Evolutionary conservation across 768 basidiomycete species (phyloP), one percentile per base, ranked within the genome.

Genomic region (Chlorophyllum brunneum): DNA sequence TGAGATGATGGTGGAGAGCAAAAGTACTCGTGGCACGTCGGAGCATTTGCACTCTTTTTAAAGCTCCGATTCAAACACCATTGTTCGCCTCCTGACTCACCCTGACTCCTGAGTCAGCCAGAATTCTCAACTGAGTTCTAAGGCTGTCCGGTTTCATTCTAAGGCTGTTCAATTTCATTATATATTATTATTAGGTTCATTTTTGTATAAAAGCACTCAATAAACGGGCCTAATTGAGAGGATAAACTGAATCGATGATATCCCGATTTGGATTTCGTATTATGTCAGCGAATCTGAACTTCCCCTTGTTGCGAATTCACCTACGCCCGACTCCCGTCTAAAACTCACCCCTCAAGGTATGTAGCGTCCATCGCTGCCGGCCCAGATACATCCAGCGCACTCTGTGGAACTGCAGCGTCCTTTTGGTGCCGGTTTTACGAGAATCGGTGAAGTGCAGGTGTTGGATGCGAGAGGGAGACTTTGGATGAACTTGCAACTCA

Each of bases 331-430:
- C 59, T 57, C 58, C 60, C 61, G 57, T 56, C 65, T 66, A 68
- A 69, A 70, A 67, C 61, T 61, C 65, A 53, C 62, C 67, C 59
- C 64, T 61, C 66, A 76, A 75, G 73, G 75, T 76, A 61, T 54
- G 74, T 70, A 57, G 48, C 45, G 54, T 34, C 57, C 56, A 39
- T 43, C 49, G 22, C 38, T 51, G 41, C 47, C 39, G 11, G 15
- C 51, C 38, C 58, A 50, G 48, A 53, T 39, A 50, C 43, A 55
- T 58, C 58, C 38, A 58, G 33, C 41, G 55, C 45, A 56, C 45
- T 51, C 60, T 36, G 8, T 20, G 38, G 11, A 22, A 33, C 27
- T 23, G 42, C 23, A 13, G 8, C 51, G 47, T 53, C 55, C 58
- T 43, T 59, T 61, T 58, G 57, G 57, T 36, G 50, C 44, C 63